These are phyloP conservation scores for Trichophyton simii DNA, from an alignment of 2,329 filamentous ascomycete species.

Conservation along the genomic window DNA sequence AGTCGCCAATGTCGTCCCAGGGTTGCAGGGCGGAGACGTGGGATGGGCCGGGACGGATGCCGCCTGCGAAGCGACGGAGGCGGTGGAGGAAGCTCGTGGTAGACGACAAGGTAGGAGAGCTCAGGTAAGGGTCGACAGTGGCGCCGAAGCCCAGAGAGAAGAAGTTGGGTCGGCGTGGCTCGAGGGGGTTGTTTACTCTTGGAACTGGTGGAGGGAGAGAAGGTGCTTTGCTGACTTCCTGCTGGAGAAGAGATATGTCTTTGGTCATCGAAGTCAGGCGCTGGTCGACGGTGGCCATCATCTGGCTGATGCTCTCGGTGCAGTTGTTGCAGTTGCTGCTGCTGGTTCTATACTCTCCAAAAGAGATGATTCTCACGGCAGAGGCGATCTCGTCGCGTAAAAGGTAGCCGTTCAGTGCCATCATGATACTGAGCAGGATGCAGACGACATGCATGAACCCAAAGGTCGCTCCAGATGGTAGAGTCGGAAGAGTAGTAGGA, in stretches of 20 bases:
- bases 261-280: conserved; percentile 11
- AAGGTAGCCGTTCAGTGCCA: conserved; percentile 12
- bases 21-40: conserved; percentile 47
- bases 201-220: conserved; percentile 8
- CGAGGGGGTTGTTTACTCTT: conserved; percentile 10
- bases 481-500: no score
- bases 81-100: conserved; percentile 15
- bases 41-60: conserved; percentile 20
- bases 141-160: conserved; percentile 57
- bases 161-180: conserved; percentile 52
- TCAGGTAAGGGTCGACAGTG: conserved; percentile 45
- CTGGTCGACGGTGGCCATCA: conserved; percentile 12
- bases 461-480: not conserved
- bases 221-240: conserved; percentile 10
- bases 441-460: conserved; percentile 1
- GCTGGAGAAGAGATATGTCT: conserved; percentile 11
- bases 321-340: conserved; percentile 5
- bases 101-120: conserved; percentile 44
- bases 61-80: conserved; percentile 13
- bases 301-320: conserved; percentile 11
- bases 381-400: conserved; percentile 11
- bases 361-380: conserved; percentile 12
- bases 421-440: conserved; percentile 11
- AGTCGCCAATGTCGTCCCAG: conserved; percentile 74
- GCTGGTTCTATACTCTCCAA: not conserved